phyloP scores from a whole-genome alignment of 2,329 filamentous ascomycete species.

The Sclerotinia subarctica region DNA sequence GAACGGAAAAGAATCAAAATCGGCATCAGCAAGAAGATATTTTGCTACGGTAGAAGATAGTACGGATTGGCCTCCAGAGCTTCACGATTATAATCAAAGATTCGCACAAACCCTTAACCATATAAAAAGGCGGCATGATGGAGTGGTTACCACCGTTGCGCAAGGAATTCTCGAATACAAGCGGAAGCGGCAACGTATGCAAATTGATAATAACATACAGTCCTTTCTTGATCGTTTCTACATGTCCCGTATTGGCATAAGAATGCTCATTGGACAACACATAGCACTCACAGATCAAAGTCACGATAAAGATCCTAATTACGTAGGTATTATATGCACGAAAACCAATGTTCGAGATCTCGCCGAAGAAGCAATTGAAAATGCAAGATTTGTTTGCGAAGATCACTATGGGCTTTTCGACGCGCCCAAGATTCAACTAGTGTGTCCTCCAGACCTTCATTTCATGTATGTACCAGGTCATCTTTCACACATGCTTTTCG shows the following conservation, averaged over 20 bases:
- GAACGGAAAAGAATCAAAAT: slow-evolving; percentile 49
- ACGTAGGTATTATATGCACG: slow-evolving; percentile 98
- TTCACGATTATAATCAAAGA: slow-evolving; percentile 88
- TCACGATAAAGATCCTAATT: slow-evolving; percentile 83
- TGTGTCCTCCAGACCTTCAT: slow-evolving; percentile 89
- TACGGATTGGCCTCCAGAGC: slow-evolving; percentile 86
- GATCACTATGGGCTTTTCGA: slow-evolving; percentile 98
- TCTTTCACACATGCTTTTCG: slow-evolving; percentile 98
- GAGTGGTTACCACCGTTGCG: slow-evolving; percentile 96
- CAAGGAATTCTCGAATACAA: slow-evolving; percentile 99
- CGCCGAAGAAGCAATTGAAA: slow-evolving; percentile 95
- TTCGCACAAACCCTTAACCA: slow-evolving; percentile 86
- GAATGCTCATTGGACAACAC: slow-evolving; percentile 98
- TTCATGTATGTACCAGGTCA: slow-evolving; percentile 99
- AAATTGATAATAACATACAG: slow-evolving; percentile 97
- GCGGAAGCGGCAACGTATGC: slow-evolving; percentile 91
- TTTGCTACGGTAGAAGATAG: slow-evolving; percentile 89
- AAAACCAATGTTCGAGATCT: slow-evolving; percentile 96
- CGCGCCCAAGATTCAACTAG: slow-evolving; percentile 91
- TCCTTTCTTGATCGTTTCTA: slow-evolving; percentile 98
- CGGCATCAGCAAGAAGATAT: slow-evolving; percentile 66
- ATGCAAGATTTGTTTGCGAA: slow-evolving; percentile 97
- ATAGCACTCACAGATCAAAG: slow-evolving; percentile 94
- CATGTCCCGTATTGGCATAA: slow-evolving; percentile 98
- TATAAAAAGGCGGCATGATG: slow-evolving; percentile 94